phyloP scores from a whole-genome alignment of 768 basidiomycete species.

The Leccinum uliginosum region DNA sequence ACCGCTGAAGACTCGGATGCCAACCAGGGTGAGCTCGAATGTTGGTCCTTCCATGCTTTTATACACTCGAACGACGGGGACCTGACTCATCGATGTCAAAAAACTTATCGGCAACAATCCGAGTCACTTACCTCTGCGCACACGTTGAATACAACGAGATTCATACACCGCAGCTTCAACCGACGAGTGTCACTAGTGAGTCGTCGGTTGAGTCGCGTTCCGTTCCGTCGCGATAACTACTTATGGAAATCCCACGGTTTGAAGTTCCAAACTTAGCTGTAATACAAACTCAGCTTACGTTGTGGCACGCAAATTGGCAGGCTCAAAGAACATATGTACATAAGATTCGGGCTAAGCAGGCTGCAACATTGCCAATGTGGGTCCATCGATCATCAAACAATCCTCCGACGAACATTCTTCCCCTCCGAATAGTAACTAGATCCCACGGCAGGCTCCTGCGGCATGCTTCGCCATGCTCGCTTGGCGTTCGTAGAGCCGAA shows the following conservation, averaged over 20 bases:
- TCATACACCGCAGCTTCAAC: background rate
- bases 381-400: too few species aligned
- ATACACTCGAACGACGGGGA: background rate
- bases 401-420: background rate
- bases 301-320: background rate
- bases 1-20: background rate
- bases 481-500: background rate
- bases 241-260: too few species aligned
- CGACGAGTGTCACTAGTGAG: too few species aligned
- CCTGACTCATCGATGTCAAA: background rate
- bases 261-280: too few species aligned
- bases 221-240: background rate
- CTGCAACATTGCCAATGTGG: too few species aligned
- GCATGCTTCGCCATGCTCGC: background rate
- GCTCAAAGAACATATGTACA: background rate
- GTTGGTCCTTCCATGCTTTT: background rate
- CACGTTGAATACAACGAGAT: background rate
- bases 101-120: background rate
- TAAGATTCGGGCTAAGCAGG: background rate
- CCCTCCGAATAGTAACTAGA: background rate
- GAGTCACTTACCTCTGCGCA: background rate
- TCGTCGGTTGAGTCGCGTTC: background rate
- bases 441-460: background rate
- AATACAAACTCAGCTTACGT: background rate
- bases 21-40: background rate